Evolutionary conservation across 2,329 filamentous ascomycete species (phyloP).

Genomic region (Thielaviopsis euricoi): DNA sequence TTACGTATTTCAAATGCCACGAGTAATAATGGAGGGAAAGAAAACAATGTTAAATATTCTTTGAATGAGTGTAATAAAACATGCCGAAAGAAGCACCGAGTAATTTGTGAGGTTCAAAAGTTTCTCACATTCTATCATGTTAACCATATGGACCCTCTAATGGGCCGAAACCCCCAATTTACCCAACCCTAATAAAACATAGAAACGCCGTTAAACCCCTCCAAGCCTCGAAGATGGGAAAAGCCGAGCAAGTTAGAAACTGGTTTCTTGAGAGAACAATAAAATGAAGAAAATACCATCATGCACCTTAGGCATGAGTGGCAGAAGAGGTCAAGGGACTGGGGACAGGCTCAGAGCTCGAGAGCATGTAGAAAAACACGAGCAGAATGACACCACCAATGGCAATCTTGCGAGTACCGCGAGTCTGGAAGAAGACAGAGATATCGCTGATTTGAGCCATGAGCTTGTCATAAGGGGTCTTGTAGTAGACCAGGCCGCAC

Average conservation of each 20-base stretch:
- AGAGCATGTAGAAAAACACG: conserved; percentile 7
- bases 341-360: neutral
- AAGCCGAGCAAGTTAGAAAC: neutral
- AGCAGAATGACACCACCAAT: neutral
- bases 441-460: conserved; percentile 54
- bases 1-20: neutral
- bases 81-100: neutral
- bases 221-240: neutral
- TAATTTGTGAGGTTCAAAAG: neutral
- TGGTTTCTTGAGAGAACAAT: neutral
- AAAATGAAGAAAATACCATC: neutral
- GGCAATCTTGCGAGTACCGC: conserved; percentile 8
- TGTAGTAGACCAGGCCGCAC: conserved; percentile 63
- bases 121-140: neutral
- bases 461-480: conserved; percentile 58
- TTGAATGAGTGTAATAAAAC: neutral
- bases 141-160: neutral
- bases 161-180: neutral
- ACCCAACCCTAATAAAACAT: neutral
- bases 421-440: conserved; percentile 30
- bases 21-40: neutral
- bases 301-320: neutral
- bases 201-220: neutral
- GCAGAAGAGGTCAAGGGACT: neutral
- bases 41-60: neutral